phyloP scores from a whole-genome alignment of 1,284 basidiomycete species.

The Cutaneotrichosporon sp. region DNA sequence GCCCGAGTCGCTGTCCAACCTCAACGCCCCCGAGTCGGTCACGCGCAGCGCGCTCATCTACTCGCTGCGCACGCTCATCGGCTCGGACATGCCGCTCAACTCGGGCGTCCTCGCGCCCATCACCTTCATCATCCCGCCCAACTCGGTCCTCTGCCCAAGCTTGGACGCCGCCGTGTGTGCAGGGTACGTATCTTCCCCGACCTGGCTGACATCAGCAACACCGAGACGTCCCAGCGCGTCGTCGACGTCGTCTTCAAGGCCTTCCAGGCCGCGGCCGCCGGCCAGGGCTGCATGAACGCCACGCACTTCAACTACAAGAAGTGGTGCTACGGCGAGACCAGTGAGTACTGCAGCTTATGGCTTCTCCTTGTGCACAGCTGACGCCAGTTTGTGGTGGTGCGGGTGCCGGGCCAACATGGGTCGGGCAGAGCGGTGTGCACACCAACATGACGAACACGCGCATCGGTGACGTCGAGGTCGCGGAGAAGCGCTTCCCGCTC shows the following conservation, averaged over 20 bases:
- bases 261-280: constrained; percentile 87
- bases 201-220: constrained; percentile 50
- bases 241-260: constrained; percentile 92
- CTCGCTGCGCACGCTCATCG: constrained; percentile 52
- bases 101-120: constrained; percentile 73
- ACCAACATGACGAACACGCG: constrained; percentile 83
- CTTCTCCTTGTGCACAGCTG: background rate
- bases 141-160: constrained; percentile 77
- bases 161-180: constrained; percentile 87
- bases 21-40: constrained; percentile 85
- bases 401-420: constrained; percentile 86
- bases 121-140: constrained; percentile 75
- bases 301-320: constrained; percentile 5
- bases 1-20: constrained; percentile 82
- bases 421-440: constrained; percentile 70
- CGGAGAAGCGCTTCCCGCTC: constrained; percentile 66
- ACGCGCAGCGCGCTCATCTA: constrained; percentile 93
- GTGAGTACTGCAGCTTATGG: background rate
- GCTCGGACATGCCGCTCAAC: constrained; percentile 82
- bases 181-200: constrained; percentile 39
- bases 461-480: constrained; percentile 71
- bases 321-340: constrained; percentile 29
- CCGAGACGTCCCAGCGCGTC: constrained; percentile 79
- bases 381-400: constrained; percentile 74
- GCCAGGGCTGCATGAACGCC: constrained; percentile 69